Base-by-base conservation (phyloP, 805 yeast genomes). In the Millerozyma acaciae region DNA sequence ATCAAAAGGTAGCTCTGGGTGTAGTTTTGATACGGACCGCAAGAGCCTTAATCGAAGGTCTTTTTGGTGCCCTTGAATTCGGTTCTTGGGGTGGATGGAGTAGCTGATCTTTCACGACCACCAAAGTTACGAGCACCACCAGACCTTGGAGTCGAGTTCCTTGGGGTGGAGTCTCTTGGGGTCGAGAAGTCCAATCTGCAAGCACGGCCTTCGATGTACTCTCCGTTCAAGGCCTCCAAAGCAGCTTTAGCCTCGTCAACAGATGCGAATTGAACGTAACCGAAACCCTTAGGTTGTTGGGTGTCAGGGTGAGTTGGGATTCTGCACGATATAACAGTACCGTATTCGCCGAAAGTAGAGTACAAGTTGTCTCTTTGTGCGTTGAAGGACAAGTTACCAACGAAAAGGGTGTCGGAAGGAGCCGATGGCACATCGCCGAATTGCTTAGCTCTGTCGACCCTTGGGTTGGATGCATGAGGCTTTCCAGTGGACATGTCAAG, bases 221-320 rank as follows among this genome's bases (percentile, higher is more conserved):
- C 83, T 60, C 97, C 97, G 62, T 86, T 84, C 66, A 88, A 65
- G 37, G 84, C 89, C 45, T 82, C 87, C 44, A 84, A 68, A 36
- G 97, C 97, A 42, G 80, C 76, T 65, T 81, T 76, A 50, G 98
- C 97, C 62, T 86, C 95, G 28, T 89, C 97, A 45, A 84, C 71
- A 38, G 82, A 73, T 28, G 84, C 71, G 59, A 76, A 90, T 70
- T 93, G 97, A 38, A 90, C 96, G 67, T 93, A 93, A 48, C 97
- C 98, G 70, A 93, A 93, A 50, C 98, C 98, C 78, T 93, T 93
- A 65, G 95, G 95, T 71, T 90, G 96, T 64, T 88, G 95, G 46
- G 97, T 89, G 65, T 90, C 97, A 56, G 96, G 97, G 70, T 93
- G 94, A 27, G 97, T 90, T 64, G 98, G 98, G 48, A 93, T 72